Evolutionary conservation across 2,329 filamentous ascomycete genomes (phyloP), one percentile per base, ranked within the genome.

Genomic region (Aspergillus costaricaensis): DNA sequence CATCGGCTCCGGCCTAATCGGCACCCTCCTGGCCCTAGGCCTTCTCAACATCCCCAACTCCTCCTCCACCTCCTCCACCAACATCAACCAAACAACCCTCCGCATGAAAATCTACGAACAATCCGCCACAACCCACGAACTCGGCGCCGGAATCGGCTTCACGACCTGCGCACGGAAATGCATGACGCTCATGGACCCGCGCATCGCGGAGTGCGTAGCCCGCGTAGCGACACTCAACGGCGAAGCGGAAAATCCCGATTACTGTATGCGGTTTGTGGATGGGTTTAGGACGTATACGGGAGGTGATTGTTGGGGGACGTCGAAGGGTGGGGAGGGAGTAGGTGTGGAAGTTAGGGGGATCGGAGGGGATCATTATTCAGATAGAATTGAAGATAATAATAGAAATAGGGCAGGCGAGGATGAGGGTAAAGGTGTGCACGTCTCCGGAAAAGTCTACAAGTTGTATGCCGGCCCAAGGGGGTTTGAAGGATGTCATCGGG

Each of bases 401-500:
- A 9, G 12, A 12, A 10, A 32, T 41, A 15, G 8, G 41, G 41
- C 0, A 27, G 25, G 25, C 25, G 7, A 3, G 7, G 7, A 15
- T 19, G 2, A 38, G 1, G 49, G 61, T 0, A 58, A 63, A 15
- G 30, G 62, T 27, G 44, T 43, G 2, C 51, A 49, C 5, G 65
- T 55, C 38, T 25, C 32, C 25, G 53, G 66, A 19, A 66, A 63
- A n/a, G 43, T 70, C 23, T 64, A 62, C 44, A 62, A 57, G 27
- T 39, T 69, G 14, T 57, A 58, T 38, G 60, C 58, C 1, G 60
- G 67, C 4, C 30, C 59, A 2, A 56, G 60, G 15, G 62, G 66
- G 6, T 66, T 70, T n/a, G 67, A 66, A 44, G 68, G 68, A n/a
- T 66, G 69, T 51, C 74, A 76, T 54, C 72, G 80, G 9, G 77